Conservation (phyloP, 1,284 basidiomycete species). For the Tylopilus sp. region DNA sequence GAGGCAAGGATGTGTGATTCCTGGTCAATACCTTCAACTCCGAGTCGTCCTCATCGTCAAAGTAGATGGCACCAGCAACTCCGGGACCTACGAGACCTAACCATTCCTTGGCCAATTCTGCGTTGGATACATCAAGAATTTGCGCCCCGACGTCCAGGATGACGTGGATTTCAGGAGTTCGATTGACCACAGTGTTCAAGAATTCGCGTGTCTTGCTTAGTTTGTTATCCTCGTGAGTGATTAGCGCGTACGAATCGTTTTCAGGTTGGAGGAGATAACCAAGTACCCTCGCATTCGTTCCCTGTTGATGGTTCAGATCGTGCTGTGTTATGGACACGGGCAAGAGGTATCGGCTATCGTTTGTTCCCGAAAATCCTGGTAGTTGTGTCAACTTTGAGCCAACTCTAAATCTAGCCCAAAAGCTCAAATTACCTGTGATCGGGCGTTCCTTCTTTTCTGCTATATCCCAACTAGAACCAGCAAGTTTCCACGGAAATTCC, state of each 20-base stretch:
- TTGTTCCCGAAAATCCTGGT: conserved; percentile 33
- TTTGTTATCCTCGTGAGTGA: background rate
- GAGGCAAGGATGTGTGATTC: background rate
- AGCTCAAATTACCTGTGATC: conserved; percentile 13
- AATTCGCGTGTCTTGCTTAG: background rate
- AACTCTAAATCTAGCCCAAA: background rate
- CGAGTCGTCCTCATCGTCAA: background rate
- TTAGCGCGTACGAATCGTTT: conserved; percentile 50
- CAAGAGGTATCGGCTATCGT: conserved; percentile 23
- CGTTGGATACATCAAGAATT: conserved; percentile 59
- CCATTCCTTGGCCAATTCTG: conserved; percentile 50
- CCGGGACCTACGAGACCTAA: background rate
- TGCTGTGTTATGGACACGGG: conserved; percentile 22
- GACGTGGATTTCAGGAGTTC: conserved; percentile 1
- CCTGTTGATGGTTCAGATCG: conserved; percentile 23
- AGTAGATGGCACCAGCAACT: background rate
- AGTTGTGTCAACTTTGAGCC: too few species aligned
- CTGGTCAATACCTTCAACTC: background rate
- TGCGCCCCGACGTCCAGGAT: conserved; percentile 59
- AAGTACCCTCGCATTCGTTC: conserved; percentile 52
- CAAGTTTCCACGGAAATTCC: conserved; percentile 57
- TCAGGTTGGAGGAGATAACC: conserved; percentile 55
- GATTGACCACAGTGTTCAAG: background rate
- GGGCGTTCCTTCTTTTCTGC: conserved; percentile 38
- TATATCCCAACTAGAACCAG: conserved; percentile 63